Base-by-base conservation (phyloP, 1,139 yeast species). In the Nadsonia starkeyi-henricii region DNA sequence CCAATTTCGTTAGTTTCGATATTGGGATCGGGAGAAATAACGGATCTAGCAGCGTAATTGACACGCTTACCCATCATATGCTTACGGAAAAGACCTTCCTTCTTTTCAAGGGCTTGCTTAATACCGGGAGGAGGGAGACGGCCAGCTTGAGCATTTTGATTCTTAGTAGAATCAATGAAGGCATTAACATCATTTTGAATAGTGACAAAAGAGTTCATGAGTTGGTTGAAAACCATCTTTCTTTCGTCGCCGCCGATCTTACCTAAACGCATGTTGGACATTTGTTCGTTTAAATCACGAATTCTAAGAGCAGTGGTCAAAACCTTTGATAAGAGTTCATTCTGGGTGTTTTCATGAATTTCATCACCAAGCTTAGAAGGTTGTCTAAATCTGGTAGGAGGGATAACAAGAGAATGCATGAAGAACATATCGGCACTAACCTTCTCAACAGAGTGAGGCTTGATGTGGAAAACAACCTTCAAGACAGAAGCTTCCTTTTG, bases 11-110 rank as follows among this genome's bases (percentile, higher is more conserved):
- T 85, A 18, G 98, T 91, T 69, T 91, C 98, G 60, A 93, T 75
- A 70, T 85, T 91, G 51, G 99, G 99, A 70, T 93, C 99, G 3
- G 98, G 98, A 5, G 98, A 89, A 69, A 93, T 93, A 59, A 93
- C 99, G 15, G 98, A 89, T 67, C 99, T 85, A 47, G 98, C 98
- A 52, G 98, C 97, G 61, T 85, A 89, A 65, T 93, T 93, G 52
- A 93, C 99, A 72, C 99, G 86, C 74, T 93, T 93, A 66, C 99
- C 99, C 98, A 93, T 93, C 98, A 93, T 91, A 62, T 93, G 96
- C 66, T 89, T 91, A 73, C 99, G 81, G 73, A 91, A 91, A 57
- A 91, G 74, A 65, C 99, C 99, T 70, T 93, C 98, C 66, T 93
- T 93, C 81, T 93, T 91, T 70, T 93, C 99, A 61, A 93, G 73